Percentiles rank a stretch among this genome's conserved stretches.
Evolutionary conservation across 805 yeast genomes (phyloP).

Genomic region (Isabelozyma gotoi): DNA sequence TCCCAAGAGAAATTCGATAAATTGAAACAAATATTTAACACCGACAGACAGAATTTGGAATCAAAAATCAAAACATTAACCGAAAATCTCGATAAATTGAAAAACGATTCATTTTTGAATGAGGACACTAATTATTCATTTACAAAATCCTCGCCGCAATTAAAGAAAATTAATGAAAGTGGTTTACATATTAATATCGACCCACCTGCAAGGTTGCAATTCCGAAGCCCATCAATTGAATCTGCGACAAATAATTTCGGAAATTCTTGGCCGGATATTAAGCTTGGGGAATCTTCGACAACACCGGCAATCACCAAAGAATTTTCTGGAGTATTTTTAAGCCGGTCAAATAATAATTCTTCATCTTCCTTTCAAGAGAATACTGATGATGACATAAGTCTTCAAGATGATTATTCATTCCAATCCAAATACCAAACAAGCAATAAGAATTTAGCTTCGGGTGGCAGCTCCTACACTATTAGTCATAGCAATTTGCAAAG

Average conservation of each 20-base stretch:
- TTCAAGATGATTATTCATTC: conserved; percentile 7
- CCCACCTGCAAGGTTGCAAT: conserved; percentile 5
- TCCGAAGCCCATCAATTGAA: conserved; percentile 3
- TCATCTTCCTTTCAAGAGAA: conserved; percentile 14
- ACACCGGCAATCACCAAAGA: conserved; percentile 34
- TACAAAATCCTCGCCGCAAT: neutral
- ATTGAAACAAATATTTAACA: conserved; percentile 27
- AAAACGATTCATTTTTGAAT: neutral
- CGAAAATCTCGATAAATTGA: conserved; percentile 14
- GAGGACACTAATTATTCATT: conserved; percentile 3
- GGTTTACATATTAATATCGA: conserved; percentile 16
- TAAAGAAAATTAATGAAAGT: conserved; percentile 1
- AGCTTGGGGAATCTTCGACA: conserved; percentile 48
- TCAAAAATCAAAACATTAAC: conserved; percentile 22
- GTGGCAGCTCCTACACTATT: neutral
- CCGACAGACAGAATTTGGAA: conserved; percentile 28
- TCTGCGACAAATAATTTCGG: conserved; percentile 2
- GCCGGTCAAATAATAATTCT: conserved; percentile 11
- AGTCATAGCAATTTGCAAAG: neutral
- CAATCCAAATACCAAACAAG: conserved; percentile 5
- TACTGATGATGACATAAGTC: conserved; percentile 6
- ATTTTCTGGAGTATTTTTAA: conserved; percentile 7
- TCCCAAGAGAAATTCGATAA: conserved; percentile 29
- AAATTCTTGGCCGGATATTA: conserved; percentile 23
- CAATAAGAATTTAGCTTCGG: neutral